Base-by-base conservation (phyloP, 2,329 filamentous ascomycete species). In the Tolypocladium guangdongense region DNA sequence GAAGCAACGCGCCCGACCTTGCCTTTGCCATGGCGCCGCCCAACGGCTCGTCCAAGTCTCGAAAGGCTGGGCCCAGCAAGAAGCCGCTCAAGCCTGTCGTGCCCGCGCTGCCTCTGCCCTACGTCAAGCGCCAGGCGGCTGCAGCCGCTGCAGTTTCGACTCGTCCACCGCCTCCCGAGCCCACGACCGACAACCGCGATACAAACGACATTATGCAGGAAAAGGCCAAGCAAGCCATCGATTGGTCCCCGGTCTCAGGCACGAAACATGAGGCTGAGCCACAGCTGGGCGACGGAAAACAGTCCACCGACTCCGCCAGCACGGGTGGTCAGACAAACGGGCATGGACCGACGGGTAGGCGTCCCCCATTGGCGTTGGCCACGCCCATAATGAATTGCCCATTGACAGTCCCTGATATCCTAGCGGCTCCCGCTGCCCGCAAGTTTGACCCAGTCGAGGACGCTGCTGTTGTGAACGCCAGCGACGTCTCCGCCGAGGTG, bases 71-170 rank as follows among this genome's bases (percentile, higher is more conserved):
- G 52, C 52, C 58, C 49, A 59, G 58, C 59, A 67, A 64, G 61
- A 63, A 65, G 52, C 61, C 58, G 54, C 56, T 62, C 54, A 69
- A 68, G 57, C 62, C 67, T 49, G 63, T 72, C 41, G 61, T 68
- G 54, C 70, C 71, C 55, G 71, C 65, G 53, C 66, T 73, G 47
- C 71, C 71, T 49, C 58, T 73, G 56, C 68, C 68, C 20, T 64
- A 70, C 56, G 63, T 68, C 50, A 73, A 70, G 58, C 68, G 69
- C 53, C 65, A 71, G 58, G 65, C 66, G 54, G 60, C 65, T 24
- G 63, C 67, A 38, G 63, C 66, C 35, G 63, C 63, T 50, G 62
- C 66, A 53, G 32, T 39, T 22, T 38, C 54, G 14, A 30, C 41
- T 57, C 63, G 30, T 59, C 59, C 53, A 53, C 59, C 27, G 52